Evolutionary conservation across 2,329 filamentous ascomycete species (phyloP), one percentile per base, ranked within the genome.

Genomic region (Beauveria asiatica): DNA sequence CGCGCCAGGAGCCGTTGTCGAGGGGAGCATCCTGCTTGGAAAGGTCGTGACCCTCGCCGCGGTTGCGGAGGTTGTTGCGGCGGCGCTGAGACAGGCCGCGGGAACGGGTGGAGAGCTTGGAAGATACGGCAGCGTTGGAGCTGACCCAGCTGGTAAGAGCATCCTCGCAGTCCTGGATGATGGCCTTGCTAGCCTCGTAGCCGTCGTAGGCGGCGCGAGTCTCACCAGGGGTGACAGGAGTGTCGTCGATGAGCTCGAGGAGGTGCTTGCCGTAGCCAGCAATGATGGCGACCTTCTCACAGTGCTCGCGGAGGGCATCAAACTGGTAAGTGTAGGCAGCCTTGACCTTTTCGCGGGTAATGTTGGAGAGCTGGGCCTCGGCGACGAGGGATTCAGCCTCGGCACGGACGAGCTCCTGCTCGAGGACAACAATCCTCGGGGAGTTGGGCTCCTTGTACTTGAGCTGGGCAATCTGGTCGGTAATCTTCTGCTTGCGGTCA

Each of bases 401-500:
- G 67, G 94, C 94, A 69, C 94, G 92, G 67, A 99, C 94, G 62
- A 99, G 89, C 76, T 99, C 94, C 76, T 99, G 94, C 78, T 99
- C 94, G 59, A 99, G 87, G 45, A 99, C 92, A 61, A 97, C 92
- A 68, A 99, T 97, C 78, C 92, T 94, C 65, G 93, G 92, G 41
- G 92, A 97, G 80, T 96, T 96, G 67, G 94, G 94, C 76, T 99
- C 94, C 81, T 99, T 99, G 85, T 97, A 99, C 78, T 99, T 99
- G 69, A 99, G 84, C 75, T 97, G 93, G 55, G 94, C 93, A 69
- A 99, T 99, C 73, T 97, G 91, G 73, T 99, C 94, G 69, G 91
- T 96, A 71, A 99, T 97, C 79, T 97, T 99, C 76, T 97, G 93
- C 81, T 99, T 99, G 94, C 94, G 90, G 77, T 99, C 94, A 78